Evolutionary conservation across 2,329 filamentous ascomycete species (phyloP), one percentile per base, ranked within the genome.

Genomic region (Emergomyces pasteurianus): DNA sequence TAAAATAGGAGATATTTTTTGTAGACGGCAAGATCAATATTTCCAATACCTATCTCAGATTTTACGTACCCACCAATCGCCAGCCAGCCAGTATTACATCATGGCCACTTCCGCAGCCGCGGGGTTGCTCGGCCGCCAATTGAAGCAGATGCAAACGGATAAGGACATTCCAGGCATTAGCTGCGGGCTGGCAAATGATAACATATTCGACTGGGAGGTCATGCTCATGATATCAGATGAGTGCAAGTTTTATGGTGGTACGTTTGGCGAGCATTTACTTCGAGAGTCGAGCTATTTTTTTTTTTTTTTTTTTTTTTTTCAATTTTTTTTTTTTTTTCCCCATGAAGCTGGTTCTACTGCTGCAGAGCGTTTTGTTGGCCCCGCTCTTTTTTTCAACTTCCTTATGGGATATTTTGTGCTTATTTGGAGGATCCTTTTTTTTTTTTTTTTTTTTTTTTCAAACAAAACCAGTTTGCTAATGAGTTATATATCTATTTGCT

Each of bases 211-310:
- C 78, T 99, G 94, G 94, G 92, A 97, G 75, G 91, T 97, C 23
- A 96, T 96, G 89, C 84, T 99, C 63, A 97, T 99, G 92, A 92
- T 97, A 66, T 90, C 85, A 64, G 92, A 96, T 68, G 91, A 95
- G 71, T 92, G 89, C 76, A 92, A 92, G 76, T 89, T 89, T 75
- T 96, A 96, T 69, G 92, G 92, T 69, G 92, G 92, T 92, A 77
- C 62, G 83, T 76, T 47, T 54, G 21, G 18, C 4, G 8, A 10
- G 8, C 7, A 53, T 21, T 53, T 50, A 31, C 16, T 50, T 18
- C 16, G 21, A 16, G 21, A 7, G 8, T n/a, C 18, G 18, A 46
- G 42, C 42, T 12, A 46, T 7, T 18, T 43, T 43, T n/a, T n/a
- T n/a, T 49, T 23, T n/a, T 46, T n/a, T 21, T 7, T 31, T 31